Evolutionary conservation across 805 yeast genomes (phyloP).

Genomic region (Saturnispora galanensis): DNA sequence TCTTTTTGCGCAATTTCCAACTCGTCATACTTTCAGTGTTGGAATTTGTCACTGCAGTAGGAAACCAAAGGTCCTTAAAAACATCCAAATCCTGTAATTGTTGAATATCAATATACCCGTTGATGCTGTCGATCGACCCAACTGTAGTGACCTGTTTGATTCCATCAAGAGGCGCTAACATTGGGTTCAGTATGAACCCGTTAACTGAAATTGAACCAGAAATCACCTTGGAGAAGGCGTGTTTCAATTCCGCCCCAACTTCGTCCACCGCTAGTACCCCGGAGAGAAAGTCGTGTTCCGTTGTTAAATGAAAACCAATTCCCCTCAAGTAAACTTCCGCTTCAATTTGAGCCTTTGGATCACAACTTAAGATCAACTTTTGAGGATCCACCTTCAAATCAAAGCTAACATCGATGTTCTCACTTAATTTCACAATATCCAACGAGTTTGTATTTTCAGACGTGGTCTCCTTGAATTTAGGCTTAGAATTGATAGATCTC

Average conservation of each 20-base stretch:
- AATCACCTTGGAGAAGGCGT: conserved; percentile 79
- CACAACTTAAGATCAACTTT: conserved; percentile 71
- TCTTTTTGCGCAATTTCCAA: conserved; percentile 6
- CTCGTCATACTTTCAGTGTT: not conserved
- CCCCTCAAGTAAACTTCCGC: conserved; percentile 71
- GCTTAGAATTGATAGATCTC: conserved; percentile 16
- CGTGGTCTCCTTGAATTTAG: not conserved
- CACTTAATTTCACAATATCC: conserved; percentile 37
- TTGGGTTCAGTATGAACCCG: conserved; percentile 38
- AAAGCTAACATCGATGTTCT: conserved; percentile 50
- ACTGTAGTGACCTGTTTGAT: conserved; percentile 40
- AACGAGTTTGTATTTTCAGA: conserved; percentile 11
- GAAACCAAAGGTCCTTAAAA: conserved; percentile 76
- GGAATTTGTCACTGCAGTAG: conserved; percentile 30
- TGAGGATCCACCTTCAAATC: conserved; percentile 65
- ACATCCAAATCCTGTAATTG: conserved; percentile 81
- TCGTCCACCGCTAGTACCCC: conserved; percentile 42
- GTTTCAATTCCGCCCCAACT: conserved; percentile 68
- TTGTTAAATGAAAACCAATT: conserved; percentile 47
- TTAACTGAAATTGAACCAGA: conserved; percentile 59
- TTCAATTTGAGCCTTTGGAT: conserved; percentile 87
- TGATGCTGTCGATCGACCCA: conserved; percentile 39
- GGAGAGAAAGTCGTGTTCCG: conserved; percentile 34
- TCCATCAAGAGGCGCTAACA: conserved; percentile 32
- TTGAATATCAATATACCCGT: conserved; percentile 61